Conservation (phyloP, 2,329 filamentous ascomycete genomes). For the Xylogone sp. region DNA sequence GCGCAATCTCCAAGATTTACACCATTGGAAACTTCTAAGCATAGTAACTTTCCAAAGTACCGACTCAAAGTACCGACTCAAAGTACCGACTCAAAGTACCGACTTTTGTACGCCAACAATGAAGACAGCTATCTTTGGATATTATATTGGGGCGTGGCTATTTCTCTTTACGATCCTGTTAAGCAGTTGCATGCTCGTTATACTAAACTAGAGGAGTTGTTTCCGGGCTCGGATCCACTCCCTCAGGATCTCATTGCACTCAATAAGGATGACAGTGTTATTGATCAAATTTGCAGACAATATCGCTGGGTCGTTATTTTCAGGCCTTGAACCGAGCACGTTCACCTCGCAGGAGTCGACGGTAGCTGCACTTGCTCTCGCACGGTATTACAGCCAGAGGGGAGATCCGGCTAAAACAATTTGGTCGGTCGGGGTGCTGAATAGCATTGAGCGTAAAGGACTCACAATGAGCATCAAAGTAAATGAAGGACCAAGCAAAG, state of each 20-base stretch:
- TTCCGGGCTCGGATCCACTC: background rate
- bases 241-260: background rate
- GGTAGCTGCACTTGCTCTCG: background rate
- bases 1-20: background rate
- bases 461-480: background rate
- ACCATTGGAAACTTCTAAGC: background rate
- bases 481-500: background rate
- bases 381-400: background rate
- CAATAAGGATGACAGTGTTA: background rate
- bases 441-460: background rate
- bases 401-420: background rate
- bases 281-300: background rate
- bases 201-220: background rate
- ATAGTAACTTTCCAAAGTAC: background rate
- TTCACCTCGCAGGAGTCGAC: background rate
- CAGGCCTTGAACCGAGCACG: background rate
- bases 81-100: background rate
- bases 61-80: background rate
- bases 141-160: background rate
- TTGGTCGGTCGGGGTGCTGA: background rate
- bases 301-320: background rate
- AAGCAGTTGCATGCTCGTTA: background rate
- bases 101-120: background rate
- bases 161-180: background rate
- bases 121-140: background rate